Evolutionary conservation across 2,329 filamentous ascomycete genomes (phyloP), one percentile per base, ranked within the genome.

Genomic region (Aureobasidium mangrovei): DNA sequence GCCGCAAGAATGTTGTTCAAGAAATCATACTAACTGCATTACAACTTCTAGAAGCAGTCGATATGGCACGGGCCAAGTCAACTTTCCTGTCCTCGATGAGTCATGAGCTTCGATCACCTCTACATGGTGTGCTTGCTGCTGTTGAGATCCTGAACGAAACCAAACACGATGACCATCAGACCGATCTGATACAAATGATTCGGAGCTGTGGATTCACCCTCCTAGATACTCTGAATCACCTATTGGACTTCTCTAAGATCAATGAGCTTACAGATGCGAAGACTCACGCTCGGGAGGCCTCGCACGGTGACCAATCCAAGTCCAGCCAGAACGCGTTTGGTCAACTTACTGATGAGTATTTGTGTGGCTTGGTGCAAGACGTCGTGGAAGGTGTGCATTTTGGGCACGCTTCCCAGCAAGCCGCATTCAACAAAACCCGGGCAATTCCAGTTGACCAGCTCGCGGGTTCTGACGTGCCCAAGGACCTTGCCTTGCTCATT

Each of bases 161-260:
- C 1, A 58, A 60, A 28, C 64, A 62, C 33, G 66, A 67, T 39
- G 18, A 26, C 39, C 63, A 68, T 33, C 65, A 74, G 44, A 59
- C 60, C 55, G 70, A 65, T 41, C 66, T 74, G 49, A 63, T 72
- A 0, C 69, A 69, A 9, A 76, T 73, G 63, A 64, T 76, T 12
- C 70, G 74, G 26, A 70, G 67, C 3, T 76, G 74, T 42, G 73
- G 72, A 0, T 61, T 70, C 12, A 76, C 74, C 6, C 58, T 76
- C 8, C 57, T 77, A 24, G 73, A 75, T 38, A 74, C 74, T 56
- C 57, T 70, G 51, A 48, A 48, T 24, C 40, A 54, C 26, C 27
- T 51, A 6, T 9, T 51, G 43, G 52, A 57, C 40, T 57, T 48
- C 27, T 48, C 48, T 24, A n/a, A 53, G 4, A 54, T 64, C 36